Conservation (phyloP, 2,329 filamentous ascomycete species). For the Exophiala bonariae region DNA sequence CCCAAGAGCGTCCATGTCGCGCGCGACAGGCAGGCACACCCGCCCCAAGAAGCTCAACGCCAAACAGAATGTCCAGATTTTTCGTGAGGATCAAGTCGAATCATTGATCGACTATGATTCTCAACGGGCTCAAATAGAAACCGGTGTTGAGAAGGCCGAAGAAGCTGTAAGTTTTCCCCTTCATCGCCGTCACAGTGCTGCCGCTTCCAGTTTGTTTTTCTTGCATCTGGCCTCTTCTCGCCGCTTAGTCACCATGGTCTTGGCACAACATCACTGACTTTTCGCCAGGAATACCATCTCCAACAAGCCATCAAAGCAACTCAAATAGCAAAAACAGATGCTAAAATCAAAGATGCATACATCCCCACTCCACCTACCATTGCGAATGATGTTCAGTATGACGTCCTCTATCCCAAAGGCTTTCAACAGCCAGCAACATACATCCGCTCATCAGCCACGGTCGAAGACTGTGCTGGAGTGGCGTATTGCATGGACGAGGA, state of each 20-base stretch:
- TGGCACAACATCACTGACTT: slow-evolving; percentile 20
- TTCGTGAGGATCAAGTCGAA: slow-evolving; percentile 89
- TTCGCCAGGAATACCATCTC: slow-evolving; percentile 82
- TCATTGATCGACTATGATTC: slow-evolving; percentile 79
- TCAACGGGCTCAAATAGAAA: slow-evolving; percentile 83
- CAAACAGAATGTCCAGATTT: slow-evolving; percentile 82
- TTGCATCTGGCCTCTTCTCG: slow-evolving; percentile 19
- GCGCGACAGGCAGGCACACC: slow-evolving; percentile 42
- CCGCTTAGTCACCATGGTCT: slow-evolving; percentile 19
- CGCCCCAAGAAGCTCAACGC: slow-evolving; percentile 75
- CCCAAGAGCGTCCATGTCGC: slow-evolving; percentile 22
- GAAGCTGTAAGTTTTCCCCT: slow-evolving; percentile 76
- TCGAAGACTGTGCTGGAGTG: slow-evolving; percentile 89
- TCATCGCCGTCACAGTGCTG: not conserved
- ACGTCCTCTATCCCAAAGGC: slow-evolving; percentile 75
- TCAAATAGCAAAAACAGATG: slow-evolving; percentile 54
- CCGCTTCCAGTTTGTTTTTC: no score
- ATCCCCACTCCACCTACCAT: slow-evolving; percentile 68
- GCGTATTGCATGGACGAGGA: slow-evolving; percentile 94
- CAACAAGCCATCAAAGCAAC: slow-evolving; percentile 75
- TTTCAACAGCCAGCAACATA: slow-evolving; percentile 89
- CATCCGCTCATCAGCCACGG: slow-evolving; percentile 96
- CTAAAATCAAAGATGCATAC: slow-evolving; percentile 63
- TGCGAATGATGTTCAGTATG: slow-evolving; percentile 73
- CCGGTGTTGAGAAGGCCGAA: slow-evolving; percentile 94